Base-by-base conservation (phyloP, 2,329 filamentous ascomycete genomes). In the Colletotrichum nymphaeae region DNA sequence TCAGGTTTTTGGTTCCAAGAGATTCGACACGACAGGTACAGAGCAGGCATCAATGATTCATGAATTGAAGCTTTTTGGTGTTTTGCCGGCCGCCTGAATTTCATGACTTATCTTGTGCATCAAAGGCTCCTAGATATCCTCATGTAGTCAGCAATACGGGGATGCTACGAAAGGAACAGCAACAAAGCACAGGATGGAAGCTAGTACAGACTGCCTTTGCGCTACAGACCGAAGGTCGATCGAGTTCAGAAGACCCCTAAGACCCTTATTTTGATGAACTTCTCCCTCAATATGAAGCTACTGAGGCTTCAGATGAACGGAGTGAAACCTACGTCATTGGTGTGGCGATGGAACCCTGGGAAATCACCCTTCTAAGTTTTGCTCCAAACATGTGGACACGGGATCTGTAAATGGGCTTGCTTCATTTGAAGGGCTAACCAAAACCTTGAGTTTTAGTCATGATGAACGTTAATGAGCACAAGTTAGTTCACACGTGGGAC, bases 321-420 rank as follows among this genome's bases (percentile, higher is more conserved):
- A 35, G 32, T 55, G 28, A 64, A 55, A 55, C 7, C n/a, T 64
- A 55, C 62, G 49, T 55, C 46, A 64, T 64, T n/a, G n/a, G 35
- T 14, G 46, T 55, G 62, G 62, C 62, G 46, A 64, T 26, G 30
- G 11, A 26, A 1, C 11, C 16, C 5, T 5, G 28, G 4, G 60
- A 35, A 19, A 46, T 9, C 24, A 22, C 42, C 28, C 8, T 53
- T 55, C 30, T 28, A 28, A 32, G 12, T 14, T 64, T 37, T 53
- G 19, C 22, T 22, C 28, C 62, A 26, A 64, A 64, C 28, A 53
- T 28, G 24, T 5, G 22, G 28, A 64, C n/a, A 37, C 28, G 24
- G 7, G 22, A 5, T 28, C 16, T 37, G 30, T 26, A 9, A 2
- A 14, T 3, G 14, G 5, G 5, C 7, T 1, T 24, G 5, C 14